A percentile compares a stretch with the other conserved stretches of the same genome.
These are phyloP conservation scores for Chalciporus piperatus DNA, from an alignment of 768 basidiomycete species.

Conservation along the genomic window DNA sequence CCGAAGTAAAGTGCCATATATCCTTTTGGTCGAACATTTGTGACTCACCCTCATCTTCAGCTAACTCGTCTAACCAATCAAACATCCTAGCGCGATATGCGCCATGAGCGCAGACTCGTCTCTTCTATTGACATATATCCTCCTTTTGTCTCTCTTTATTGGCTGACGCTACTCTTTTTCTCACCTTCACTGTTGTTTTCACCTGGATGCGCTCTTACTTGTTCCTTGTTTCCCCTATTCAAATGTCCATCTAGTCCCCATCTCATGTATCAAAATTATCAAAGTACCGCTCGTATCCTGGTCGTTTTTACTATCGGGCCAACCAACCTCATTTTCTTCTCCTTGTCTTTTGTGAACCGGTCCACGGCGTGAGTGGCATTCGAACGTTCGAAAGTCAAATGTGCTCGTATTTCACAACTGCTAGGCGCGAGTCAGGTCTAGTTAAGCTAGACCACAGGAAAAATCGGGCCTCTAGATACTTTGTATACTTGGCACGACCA, in stretches of 20 bases:
- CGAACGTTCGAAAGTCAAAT: too few species aligned
- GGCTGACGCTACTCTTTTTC: background rate
- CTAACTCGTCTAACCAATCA: background rate
- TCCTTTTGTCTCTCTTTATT: background rate
- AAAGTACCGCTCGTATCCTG: background rate
- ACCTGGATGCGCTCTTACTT: background rate
- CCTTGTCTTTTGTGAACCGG: too few species aligned
- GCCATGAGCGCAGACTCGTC: background rate
- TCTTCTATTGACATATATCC: background rate
- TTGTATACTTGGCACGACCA: too few species aligned
- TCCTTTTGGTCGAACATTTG: background rate
- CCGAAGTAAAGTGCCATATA: conserved; percentile 34
- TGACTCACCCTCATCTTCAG: background rate
- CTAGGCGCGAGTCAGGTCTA: too few species aligned
- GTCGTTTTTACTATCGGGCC: background rate
- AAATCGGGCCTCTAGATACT: too few species aligned
- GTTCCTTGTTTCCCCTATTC: background rate
- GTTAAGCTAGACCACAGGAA: too few species aligned
- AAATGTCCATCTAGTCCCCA: background rate
- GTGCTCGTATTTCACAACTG: too few species aligned
- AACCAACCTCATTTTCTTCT: too few species aligned
- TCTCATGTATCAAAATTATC: background rate
- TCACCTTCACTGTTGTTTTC: background rate
- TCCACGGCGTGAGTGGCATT: too few species aligned
- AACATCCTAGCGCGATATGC: background rate